Base-by-base conservation (phyloP, 768 basidiomycete species). In the Boletus subparvulus region DNA sequence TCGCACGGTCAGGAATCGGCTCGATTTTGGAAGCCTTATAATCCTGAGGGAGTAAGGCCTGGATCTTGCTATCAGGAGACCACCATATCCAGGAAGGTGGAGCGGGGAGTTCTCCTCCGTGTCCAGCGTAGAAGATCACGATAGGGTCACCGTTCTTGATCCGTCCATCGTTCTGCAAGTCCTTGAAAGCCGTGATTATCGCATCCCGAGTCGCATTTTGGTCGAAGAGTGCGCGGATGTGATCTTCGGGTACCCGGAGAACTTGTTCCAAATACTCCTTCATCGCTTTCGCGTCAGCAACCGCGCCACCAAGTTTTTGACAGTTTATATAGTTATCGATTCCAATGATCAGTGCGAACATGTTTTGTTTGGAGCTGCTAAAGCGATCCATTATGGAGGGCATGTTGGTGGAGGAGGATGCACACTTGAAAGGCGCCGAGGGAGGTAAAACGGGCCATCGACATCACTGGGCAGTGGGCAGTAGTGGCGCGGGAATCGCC, bases 41-140 rank as follows among this genome's bases (percentile, higher is more conserved):
- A 75, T 64, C 63, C 69, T 66, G 54, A 74, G 76, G 54, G 74
- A 76, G 39, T 65, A 63, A 16, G 56, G 63, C 33, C 63, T 72
- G 41, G 55, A 63, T 19, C 65, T 70, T 42, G 55, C 60, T 68
- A 64, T 71, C 68, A n/a, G 35, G 17, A 39, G 24, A 48, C 48
- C 6, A 21, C n/a, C 28, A n/a, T 6, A 45, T 54, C 76, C 75
- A 76, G 2, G 55, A 61, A 3, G 19, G 2, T 0, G 79, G 79
- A 44, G 69, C 71, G 2, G 62, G 42, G 16, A 65, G 61, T 33
- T 74, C 63, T 7, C 73, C 67, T n/a, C 79, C 80, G 50, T 80
- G 80, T 14, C 78, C 80, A 21, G 79, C 74, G 47, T 70, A 81
- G 57, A 74, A 80, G 36, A 80, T 74, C 41, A 79, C 48, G 35